Evolutionary conservation across 2,329 filamentous ascomycete species (phyloP).

Genomic region (Arthrobotrys conoides): DNA sequence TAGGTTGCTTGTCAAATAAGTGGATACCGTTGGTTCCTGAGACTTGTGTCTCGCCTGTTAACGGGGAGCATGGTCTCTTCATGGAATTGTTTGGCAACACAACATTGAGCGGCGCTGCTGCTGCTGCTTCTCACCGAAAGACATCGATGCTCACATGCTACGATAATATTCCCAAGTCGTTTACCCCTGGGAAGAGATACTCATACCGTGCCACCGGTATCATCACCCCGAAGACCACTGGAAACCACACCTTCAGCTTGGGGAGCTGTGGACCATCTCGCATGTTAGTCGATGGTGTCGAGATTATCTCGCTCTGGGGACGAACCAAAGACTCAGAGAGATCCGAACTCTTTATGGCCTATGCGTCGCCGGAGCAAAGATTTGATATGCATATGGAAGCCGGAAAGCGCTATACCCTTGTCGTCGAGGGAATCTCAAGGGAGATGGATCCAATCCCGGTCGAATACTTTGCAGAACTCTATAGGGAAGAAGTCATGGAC

Average conservation of each 20-base stretch:
- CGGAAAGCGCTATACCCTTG: conserved; percentile 63
- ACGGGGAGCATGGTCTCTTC: conserved; percentile 64
- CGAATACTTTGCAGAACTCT: conserved; percentile 64
- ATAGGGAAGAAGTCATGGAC: conserved; percentile 65
- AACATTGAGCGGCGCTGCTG: conserved; percentile 61
- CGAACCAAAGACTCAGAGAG: conserved; percentile 64
- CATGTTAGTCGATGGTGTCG: conserved; percentile 63
- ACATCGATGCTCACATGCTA: conserved; percentile 64
- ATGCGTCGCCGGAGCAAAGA: conserved; percentile 64
- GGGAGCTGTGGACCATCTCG: conserved; percentile 65
- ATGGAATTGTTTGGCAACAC: conserved; percentile 65
- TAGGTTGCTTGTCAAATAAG: conserved; percentile 64
- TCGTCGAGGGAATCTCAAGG: conserved; percentile 64
- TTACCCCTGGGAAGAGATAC: conserved; percentile 64
- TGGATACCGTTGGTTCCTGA: conserved; percentile 64
- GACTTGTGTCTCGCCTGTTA: conserved; percentile 64
- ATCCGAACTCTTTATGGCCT: conserved; percentile 65
- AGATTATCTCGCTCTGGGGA: conserved; percentile 64
- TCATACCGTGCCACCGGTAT: conserved; percentile 64
- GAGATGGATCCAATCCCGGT: conserved; percentile 64
- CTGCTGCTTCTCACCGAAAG: conserved; percentile 63
- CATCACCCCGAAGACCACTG: conserved; percentile 64
- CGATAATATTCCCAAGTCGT: conserved; percentile 64
- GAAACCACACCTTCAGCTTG: conserved; percentile 65
- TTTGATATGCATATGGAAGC: conserved; percentile 64